Evolutionary conservation across 306 rosid genomes (phyloP).

Genomic region (Rosa multiflora): DNA sequence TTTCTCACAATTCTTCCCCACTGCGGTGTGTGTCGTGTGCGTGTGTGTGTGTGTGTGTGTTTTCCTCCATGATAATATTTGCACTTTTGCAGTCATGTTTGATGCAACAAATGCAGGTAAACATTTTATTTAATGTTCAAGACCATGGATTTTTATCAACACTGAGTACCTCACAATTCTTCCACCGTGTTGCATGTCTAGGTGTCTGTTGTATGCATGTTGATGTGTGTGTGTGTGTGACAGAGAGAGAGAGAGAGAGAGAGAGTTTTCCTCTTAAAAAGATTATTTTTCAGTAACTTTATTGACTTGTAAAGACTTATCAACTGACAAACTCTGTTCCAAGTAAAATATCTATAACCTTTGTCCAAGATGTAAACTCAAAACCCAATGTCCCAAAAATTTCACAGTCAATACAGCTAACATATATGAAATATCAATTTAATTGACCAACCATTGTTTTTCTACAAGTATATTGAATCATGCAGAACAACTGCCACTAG

Average conservation of each 20-base stretch:
- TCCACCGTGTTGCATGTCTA: neutral
- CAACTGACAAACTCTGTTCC: neutral
- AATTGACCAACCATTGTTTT: neutral
- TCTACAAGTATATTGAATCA: neutral
- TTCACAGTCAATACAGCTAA: neutral
- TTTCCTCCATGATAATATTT: neutral
- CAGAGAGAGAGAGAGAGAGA: neutral
- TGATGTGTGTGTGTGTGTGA: neutral
- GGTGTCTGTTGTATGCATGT: neutral
- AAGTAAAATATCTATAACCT: neutral
- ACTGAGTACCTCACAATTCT: neutral
- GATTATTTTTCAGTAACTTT: neutral
- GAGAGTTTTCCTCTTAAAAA: neutral
- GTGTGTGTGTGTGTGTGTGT: neutral
- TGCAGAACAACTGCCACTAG: constrained; percentile 5
- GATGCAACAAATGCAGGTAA: neutral
- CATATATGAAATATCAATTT: neutral
- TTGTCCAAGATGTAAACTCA: neutral
- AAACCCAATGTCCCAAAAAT: neutral
- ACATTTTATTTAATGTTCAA: neutral
- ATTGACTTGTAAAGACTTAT: neutral
- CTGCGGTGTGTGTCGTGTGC: neutral
- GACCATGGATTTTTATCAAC: neutral
- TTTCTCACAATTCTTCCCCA: neutral
- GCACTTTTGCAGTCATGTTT: neutral